These are phyloP conservation scores for Cordyceps farinosa DNA, from an alignment of 2,329 filamentous ascomycete species.

Conservation along the genomic window DNA sequence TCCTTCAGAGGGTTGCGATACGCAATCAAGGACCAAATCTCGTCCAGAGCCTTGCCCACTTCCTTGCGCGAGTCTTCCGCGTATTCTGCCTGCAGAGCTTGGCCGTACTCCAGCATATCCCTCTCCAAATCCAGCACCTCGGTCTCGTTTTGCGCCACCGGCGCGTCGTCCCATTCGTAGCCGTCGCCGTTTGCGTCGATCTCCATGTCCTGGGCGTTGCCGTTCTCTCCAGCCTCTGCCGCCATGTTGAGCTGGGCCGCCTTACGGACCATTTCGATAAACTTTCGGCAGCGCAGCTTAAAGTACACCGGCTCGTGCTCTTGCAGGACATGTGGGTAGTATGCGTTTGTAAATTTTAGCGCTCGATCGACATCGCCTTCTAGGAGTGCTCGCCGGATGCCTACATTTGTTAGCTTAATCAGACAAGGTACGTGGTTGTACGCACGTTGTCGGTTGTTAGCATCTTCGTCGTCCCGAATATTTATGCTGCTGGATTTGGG, in stretches of 20 bases:
- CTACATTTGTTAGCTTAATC: constrained; percentile 41
- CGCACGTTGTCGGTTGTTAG: constrained; percentile 79
- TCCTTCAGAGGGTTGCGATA: constrained; percentile 79
- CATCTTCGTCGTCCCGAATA: constrained; percentile 78
- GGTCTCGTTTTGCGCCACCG: constrained; percentile 21
- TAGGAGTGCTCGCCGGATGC: constrained; percentile 80
- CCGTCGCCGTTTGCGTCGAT: constrained; percentile 54
- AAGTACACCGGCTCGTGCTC: constrained; percentile 85
- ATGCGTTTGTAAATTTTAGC: constrained; percentile 72
- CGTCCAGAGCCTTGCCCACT: constrained; percentile 68
- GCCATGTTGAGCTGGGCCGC: constrained; percentile 61
- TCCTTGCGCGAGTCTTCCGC: constrained; percentile 65
- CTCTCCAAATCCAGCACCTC: constrained; percentile 52
- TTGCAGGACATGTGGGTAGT: constrained; percentile 76
- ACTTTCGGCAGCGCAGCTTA: constrained; percentile 81
- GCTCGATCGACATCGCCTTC: constrained; percentile 91
- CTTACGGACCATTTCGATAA: constrained; percentile 87
- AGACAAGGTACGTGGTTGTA: not conserved
- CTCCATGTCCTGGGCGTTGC: constrained; percentile 50
- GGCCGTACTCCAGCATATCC: constrained; percentile 75
- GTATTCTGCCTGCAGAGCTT: constrained; percentile 74
- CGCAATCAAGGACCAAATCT: constrained; percentile 85
- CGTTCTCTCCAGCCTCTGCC: constrained; percentile 38
- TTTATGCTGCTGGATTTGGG: constrained; percentile 56
- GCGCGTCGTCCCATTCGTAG: constrained; percentile 45